A percentile compares a stretch with the other conserved stretches of the same genome.
Evolutionary conservation across 805 yeast species (phyloP).

Genomic region (Hermanozyma aechmeae): DNA sequence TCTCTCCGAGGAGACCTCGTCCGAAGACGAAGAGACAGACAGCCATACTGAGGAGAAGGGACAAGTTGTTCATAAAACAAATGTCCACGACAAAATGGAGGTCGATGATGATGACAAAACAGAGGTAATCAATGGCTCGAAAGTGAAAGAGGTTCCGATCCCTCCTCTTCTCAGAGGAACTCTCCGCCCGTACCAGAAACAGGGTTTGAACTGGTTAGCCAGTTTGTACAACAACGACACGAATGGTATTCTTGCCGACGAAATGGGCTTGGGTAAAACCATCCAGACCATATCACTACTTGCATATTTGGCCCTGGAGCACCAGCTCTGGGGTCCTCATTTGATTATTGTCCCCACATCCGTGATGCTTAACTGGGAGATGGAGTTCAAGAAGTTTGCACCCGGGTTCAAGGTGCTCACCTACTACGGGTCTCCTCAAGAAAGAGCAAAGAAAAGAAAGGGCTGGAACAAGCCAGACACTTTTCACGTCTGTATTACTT

Average conservation of each 20-base stretch:
- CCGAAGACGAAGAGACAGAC: not conserved
- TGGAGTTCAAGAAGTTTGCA: conserved; percentile 97
- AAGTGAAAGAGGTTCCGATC: conserved; percentile 56
- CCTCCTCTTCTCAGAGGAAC: conserved; percentile 76
- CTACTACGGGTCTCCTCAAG: conserved; percentile 94
- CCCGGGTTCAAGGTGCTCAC: conserved; percentile 96
- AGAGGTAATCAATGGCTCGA: conserved; percentile 32
- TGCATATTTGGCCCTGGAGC: conserved; percentile 85
- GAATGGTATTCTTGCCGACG: conserved; percentile 96
- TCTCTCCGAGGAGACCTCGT: not conserved
- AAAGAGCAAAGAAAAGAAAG: conserved; percentile 86
- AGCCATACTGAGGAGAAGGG: too few relatives aligned
- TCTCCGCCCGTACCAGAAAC: conserved; percentile 85
- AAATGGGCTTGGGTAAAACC: conserved; percentile 97
- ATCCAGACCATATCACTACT: conserved; percentile 88
- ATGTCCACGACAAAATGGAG: too few relatives aligned
- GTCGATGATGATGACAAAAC: conserved; percentile 10
- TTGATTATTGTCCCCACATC: conserved; percentile 95
- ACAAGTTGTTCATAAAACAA: too few relatives aligned
- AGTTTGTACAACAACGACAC: conserved; percentile 86
- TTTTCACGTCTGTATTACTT: conserved; percentile 94
- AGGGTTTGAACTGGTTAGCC: conserved; percentile 95
- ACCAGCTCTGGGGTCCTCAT: conserved; percentile 97
- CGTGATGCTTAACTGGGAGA: conserved; percentile 97
- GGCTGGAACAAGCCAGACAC: conserved; percentile 98